Conservation (phyloP, 2,329 filamentous ascomycete species). For the Fusarium proliferatum region DNA sequence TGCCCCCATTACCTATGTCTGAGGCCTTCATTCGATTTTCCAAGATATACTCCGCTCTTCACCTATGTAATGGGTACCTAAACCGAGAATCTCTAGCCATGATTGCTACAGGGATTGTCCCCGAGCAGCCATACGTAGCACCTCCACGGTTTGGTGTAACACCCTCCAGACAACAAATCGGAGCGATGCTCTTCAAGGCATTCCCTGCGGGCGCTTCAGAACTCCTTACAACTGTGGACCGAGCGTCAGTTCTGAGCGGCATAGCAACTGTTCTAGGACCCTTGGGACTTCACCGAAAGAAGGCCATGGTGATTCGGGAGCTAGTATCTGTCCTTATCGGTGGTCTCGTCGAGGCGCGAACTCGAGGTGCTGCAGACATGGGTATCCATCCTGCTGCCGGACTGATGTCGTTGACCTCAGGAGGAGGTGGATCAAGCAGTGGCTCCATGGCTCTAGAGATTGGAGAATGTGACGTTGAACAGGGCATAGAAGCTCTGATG, state of each 20-base stretch:
- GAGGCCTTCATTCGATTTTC: constrained; percentile 80
- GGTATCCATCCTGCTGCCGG: constrained; percentile 95
- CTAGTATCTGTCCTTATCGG: constrained; percentile 84
- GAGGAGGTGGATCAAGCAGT: constrained; percentile 59
- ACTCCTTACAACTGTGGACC: constrained; percentile 77
- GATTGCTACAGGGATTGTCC: constrained; percentile 71
- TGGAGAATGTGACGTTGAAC: constrained; percentile 72
- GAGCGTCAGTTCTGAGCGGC: constrained; percentile 82
- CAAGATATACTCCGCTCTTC: constrained; percentile 75
- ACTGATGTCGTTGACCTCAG: constrained; percentile 75
- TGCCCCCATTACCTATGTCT: constrained; percentile 77
- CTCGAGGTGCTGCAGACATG: constrained; percentile 93
- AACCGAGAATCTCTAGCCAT: constrained; percentile 70
- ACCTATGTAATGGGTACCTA: constrained; percentile 72
- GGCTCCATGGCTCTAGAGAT: constrained; percentile 69
- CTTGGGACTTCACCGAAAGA: constrained; percentile 86
- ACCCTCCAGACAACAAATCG: constrained; percentile 72
- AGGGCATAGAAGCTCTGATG: constrained; percentile 73
- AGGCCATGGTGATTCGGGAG: constrained; percentile 88
- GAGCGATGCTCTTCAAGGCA: constrained; percentile 73
- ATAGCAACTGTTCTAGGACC: constrained; percentile 87
- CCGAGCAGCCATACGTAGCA: constrained; percentile 61
- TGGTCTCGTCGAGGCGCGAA: constrained; percentile 89
- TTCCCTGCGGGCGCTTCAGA: constrained; percentile 76
- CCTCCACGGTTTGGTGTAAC: constrained; percentile 66